Percentiles rank a stretch among this genome's conserved stretches.
Evolutionary conservation across 2,329 filamentous ascomycete genomes (phyloP).

Genomic region (Setomelanomma holmii): DNA sequence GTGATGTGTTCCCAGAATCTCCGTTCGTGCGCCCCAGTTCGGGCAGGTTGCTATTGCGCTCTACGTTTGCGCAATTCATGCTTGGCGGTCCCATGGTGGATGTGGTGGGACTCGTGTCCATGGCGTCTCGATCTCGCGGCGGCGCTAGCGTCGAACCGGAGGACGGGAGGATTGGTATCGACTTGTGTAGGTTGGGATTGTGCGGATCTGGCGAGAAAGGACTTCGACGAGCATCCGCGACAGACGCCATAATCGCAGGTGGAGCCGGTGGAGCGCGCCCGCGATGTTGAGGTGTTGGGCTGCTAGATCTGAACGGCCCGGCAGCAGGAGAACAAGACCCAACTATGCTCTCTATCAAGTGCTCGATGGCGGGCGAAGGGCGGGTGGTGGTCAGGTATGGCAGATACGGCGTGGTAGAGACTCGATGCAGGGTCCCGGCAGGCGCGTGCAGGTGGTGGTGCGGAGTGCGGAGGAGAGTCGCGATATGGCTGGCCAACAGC

Average conservation of each 20-base stretch:
- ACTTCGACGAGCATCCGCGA: constrained; percentile 54
- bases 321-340: too few relatives aligned
- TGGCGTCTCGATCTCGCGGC: constrained; percentile 60
- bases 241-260: constrained; percentile 51
- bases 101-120: constrained; percentile 61
- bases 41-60: constrained; percentile 47
- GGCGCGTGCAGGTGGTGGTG: constrained; percentile 7
- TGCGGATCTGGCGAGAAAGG: constrained; percentile 54
- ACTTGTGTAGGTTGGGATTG: constrained; percentile 56
- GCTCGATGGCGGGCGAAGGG: not conserved
- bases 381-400: not conserved
- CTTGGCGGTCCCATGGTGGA: constrained; percentile 58
- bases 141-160: constrained; percentile 53
- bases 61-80: constrained; percentile 57
- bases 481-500: constrained; percentile 18
- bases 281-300: constrained; percentile 17
- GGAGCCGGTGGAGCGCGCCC: constrained; percentile 10
- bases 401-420: not conserved
- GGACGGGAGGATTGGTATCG: constrained; percentile 60
- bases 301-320: not conserved
- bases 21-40: constrained; percentile 30
- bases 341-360: not conserved
- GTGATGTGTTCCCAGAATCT: constrained; percentile 40
- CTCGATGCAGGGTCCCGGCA: constrained; percentile 16
- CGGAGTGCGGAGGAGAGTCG: constrained; percentile 20